These are phyloP conservation scores for Pilobolus umbonatus DNA, from an alignment of 192 early-diverging fungal genomes.

Conservation along the genomic window DNA sequence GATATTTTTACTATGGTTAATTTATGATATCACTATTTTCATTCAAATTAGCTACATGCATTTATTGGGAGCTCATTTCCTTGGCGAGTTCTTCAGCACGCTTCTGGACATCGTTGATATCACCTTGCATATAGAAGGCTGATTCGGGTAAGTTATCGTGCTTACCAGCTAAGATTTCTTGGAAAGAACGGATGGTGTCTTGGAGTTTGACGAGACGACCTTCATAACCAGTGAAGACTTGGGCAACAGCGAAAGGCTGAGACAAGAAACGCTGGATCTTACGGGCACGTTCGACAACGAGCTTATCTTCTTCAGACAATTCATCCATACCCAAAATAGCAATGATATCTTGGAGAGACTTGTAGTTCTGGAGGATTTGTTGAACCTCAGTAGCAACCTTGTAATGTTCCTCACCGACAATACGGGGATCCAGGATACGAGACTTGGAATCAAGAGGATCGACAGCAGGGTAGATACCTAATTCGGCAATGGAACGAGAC, in stretches of 20 bases:
- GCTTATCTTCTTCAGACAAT: slow-evolving; percentile 85
- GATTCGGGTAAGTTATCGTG: slow-evolving; percentile 91
- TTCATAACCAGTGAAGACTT: slow-evolving; percentile 96
- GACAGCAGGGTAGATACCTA: slow-evolving; percentile 99
- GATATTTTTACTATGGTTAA: no score
- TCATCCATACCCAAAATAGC: slow-evolving; percentile 99
- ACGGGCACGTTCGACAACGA: slow-evolving; percentile 96
- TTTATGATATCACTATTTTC: no score
- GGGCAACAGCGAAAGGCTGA: slow-evolving; percentile 95
- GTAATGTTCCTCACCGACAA: slow-evolving; percentile 95
- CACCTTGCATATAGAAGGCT: slow-evolving; percentile 98
- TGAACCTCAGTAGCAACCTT: slow-evolving; percentile 88
- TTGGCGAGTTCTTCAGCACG: slow-evolving; percentile 66
- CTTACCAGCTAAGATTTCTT: slow-evolving; percentile 96
- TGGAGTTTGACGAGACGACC: slow-evolving; percentile 84
- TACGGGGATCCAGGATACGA: slow-evolving; percentile 95
- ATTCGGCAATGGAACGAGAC: slow-evolving; percentile 96
- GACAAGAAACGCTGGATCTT: slow-evolving; percentile 99
- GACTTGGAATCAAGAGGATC: slow-evolving; percentile 98
- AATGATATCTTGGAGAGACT: slow-evolving; percentile 99
- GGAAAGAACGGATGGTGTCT: slow-evolving; percentile 97
- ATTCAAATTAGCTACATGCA: no score
- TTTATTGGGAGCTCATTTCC: slow-evolving; percentile 29
- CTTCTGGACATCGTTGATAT: slow-evolving; percentile 89
- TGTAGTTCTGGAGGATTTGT: slow-evolving; percentile 97